Base-by-base conservation (phyloP, 192 early-diverging fungal genomes). In the Backusella tarrabulga region DNA sequence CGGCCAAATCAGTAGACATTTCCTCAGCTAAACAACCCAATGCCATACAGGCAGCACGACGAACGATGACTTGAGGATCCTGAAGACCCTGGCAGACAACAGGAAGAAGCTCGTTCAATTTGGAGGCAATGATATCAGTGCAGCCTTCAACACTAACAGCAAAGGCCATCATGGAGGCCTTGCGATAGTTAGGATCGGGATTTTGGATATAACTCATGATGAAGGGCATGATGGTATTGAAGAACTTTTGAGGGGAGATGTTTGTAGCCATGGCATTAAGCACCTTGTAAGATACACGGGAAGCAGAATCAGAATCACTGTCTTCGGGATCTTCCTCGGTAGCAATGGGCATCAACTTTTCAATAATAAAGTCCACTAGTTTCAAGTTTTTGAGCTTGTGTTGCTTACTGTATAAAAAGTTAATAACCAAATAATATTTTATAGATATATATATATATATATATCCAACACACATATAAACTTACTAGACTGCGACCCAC, bases 141-240 rank as follows among this genome's bases (percentile, higher is more conserved):
- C 93, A 93, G 9, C 94, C 93, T 78, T 97, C 96, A 40, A 95
- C 89, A 67, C 93, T 83, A 71, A 90, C 83, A 73, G 91, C 92
- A 79, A 97, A 88, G 34, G 91, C 89, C 80, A 97, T 89, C 93
- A 97, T 94, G 44, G 92, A 90, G 42, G 94, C 95, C 80, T 95
- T 95, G 71, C 96, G 90, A 77, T 84, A 89, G 70, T 87, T 85
- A 42, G 93, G 90, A 71, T 93, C 88, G 8, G 88, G 76, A 72
- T 89, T 94, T 71, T 93, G 90, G 90, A 94, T 91, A 77, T 95
- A 95, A 67, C 85, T 79, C 42, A 95, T 70, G 68, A 97, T 91
- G 73, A 89, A 83, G 6, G 89, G 76, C 73, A 93, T 86, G 68
- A 93, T 90, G 9, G 87, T 81, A 14, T 94, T 95, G 81, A 97